Evolutionary conservation across 1,139 yeast species (phyloP).

Genomic region (Scheffersomyces cryptocercus): DNA sequence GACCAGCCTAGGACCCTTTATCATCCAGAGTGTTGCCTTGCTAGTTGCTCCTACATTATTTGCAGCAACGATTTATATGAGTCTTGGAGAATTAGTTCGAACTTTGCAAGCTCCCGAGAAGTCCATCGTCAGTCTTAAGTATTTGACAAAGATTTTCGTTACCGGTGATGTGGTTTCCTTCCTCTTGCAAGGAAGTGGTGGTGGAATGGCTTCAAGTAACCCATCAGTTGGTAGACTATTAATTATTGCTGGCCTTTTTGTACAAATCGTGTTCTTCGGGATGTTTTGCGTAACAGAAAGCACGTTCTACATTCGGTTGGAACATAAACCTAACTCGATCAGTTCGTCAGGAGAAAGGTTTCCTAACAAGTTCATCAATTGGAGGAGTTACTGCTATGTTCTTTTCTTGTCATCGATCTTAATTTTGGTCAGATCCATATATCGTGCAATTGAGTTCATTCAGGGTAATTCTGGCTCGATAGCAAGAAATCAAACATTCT

Average conservation of each 20-base stretch:
- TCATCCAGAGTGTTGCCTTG: constrained; percentile 31
- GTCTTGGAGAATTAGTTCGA: constrained; percentile 35
- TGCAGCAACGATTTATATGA: constrained; percentile 49
- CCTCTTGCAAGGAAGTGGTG: constrained; percentile 44
- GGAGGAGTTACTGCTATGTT: constrained; percentile 13
- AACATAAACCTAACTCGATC: constrained; percentile 4
- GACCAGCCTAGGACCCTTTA: constrained; percentile 25
- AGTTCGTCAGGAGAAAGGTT: constrained; percentile 1
- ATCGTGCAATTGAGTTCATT: constrained; percentile 38
- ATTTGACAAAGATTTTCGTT: constrained; percentile 43
- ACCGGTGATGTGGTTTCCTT: constrained; percentile 43
- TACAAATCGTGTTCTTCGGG: constrained; percentile 40
- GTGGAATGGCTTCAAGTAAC: constrained; percentile 33
- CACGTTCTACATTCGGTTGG: constrained; percentile 6
- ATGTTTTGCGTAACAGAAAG: constrained; percentile 19
- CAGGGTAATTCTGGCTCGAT: constrained; percentile 38
- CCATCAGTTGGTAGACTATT: constrained; percentile 20
- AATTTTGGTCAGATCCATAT: constrained; percentile 41
- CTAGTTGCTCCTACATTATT: constrained; percentile 45
- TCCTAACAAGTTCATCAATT: constrained; percentile 8
- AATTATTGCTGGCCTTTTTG: constrained; percentile 27
- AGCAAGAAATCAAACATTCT: constrained; percentile 33
- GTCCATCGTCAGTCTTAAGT: constrained; percentile 29
- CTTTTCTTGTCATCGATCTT: constrained; percentile 28
- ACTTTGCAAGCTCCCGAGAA: constrained; percentile 23